phyloP scores from a whole-genome alignment of 768 basidiomycete genomes.

The Cystobasidium tubakii region DNA sequence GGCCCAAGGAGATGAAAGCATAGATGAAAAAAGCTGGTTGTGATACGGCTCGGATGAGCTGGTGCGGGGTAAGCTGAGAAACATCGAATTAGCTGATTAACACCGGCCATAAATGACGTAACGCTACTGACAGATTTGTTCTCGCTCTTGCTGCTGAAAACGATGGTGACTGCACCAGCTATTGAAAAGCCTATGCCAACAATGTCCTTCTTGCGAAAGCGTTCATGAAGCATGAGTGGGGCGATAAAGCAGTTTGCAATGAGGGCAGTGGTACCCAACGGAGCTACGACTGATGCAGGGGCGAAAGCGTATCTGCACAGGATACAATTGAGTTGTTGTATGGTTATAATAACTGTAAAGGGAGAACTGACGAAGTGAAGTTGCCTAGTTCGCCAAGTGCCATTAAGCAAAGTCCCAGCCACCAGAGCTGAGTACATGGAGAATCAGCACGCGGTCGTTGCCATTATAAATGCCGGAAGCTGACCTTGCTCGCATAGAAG shows the following conservation, averaged over 20 bases:
- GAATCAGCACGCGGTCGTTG: slow-evolving; percentile 64
- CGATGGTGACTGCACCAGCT: slow-evolving; percentile 86
- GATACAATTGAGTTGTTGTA: slow-evolving; percentile 12
- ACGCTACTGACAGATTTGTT: slow-evolving; percentile 55
- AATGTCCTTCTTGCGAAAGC: slow-evolving; percentile 64
- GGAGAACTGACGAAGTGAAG: slow-evolving; percentile 54
- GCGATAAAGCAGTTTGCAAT: slow-evolving; percentile 82
- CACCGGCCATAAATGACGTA: too few species aligned
- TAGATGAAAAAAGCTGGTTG: slow-evolving; percentile 72
- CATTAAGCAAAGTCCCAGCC: slow-evolving; percentile 81
- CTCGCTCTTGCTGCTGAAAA: slow-evolving; percentile 68
- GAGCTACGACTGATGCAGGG: slow-evolving; percentile 87
- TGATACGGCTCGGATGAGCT: slow-evolving; percentile 63
- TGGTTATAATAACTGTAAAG: not conserved
- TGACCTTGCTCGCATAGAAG: slow-evolving; percentile 10
- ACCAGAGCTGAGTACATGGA: slow-evolving; percentile 54
- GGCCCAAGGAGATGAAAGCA: slow-evolving; percentile 59
- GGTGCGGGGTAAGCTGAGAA: slow-evolving; percentile 60
- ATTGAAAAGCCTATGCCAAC: slow-evolving; percentile 67
- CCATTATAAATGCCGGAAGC: not conserved
- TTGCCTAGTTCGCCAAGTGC: slow-evolving; percentile 85
- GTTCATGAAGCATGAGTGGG: slow-evolving; percentile 58
- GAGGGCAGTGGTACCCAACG: slow-evolving; percentile 73
- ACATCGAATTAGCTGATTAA: not conserved
- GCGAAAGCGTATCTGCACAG: slow-evolving; percentile 69